Evolutionary conservation across 768 basidiomycete genomes (phyloP).

Genomic region (Pleurotus tuber-regium): DNA sequence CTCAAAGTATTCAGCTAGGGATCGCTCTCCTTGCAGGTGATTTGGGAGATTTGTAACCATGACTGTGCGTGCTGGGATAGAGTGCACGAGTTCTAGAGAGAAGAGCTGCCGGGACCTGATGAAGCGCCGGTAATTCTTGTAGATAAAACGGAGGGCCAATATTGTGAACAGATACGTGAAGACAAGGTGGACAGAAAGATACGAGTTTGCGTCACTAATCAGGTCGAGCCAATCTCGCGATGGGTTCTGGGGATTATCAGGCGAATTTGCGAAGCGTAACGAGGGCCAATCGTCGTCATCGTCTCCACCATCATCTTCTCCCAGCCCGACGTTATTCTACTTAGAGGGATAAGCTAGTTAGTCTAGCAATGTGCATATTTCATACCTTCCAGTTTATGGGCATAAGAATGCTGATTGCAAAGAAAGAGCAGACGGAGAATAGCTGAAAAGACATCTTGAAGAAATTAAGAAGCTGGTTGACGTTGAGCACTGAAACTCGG

Average conservation of each 20-base stretch:
- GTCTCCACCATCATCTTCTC: constrained; percentile 26
- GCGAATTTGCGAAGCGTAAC: constrained; percentile 19
- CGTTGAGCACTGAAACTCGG: not conserved
- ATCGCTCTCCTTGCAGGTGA: constrained; percentile 82
- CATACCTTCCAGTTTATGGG: constrained; percentile 91
- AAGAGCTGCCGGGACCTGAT: constrained; percentile 90
- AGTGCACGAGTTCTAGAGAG: constrained; percentile 91
- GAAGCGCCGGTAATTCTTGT: constrained; percentile 87
- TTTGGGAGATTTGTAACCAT: constrained; percentile 81
- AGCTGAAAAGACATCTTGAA: constrained; percentile 94
- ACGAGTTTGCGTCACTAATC: constrained; percentile 86
- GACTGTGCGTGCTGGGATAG: constrained; percentile 90
- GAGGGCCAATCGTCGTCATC: constrained; percentile 49
- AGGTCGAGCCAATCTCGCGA: constrained; percentile 78
- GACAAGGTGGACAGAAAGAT: constrained; percentile 82
- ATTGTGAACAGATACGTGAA: constrained; percentile 95
- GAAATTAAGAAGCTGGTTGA: constrained; percentile 79
- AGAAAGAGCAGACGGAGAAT: constrained; percentile 82
- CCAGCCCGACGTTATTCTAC: constrained; percentile 14
- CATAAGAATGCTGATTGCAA: constrained; percentile 85
- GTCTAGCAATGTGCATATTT: constrained; percentile 14
- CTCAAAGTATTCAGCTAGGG: constrained; percentile 93
- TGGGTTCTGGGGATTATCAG: constrained; percentile 34
- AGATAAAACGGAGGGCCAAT: constrained; percentile 81
- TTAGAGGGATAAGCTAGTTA: not conserved